Evolutionary conservation across 352 stramenopile species (phyloP).

Genomic region (Globisporangium perplexum): DNA sequence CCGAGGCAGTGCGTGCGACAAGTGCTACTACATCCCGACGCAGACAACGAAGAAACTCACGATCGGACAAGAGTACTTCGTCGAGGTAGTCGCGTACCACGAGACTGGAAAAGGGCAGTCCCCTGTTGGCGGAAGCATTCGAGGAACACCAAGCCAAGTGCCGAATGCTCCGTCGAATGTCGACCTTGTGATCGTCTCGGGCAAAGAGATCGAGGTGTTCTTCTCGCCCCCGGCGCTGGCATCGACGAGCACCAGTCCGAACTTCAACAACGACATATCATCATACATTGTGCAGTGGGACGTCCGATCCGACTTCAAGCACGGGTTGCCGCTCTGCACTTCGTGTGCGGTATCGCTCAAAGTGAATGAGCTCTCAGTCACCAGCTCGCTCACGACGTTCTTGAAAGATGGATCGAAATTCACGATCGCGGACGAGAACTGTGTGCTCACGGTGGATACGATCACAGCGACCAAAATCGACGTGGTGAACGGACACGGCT

Average conservation of each 20-base stretch:
- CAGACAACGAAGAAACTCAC: conserved; percentile 49
- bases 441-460: conserved; percentile 30
- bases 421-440: conserved; percentile 47
- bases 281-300: conserved; percentile 91
- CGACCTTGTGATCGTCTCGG: conserved; percentile 82
- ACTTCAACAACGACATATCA: conserved; percentile 82
- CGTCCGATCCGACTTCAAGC: conserved; percentile 52
- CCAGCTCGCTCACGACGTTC: conserved; percentile 22
- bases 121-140: conserved; percentile 21
- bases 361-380: conserved; percentile 28
- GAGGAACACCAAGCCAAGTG: conserved; percentile 73
- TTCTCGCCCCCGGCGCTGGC: conserved; percentile 76
- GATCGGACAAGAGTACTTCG: conserved; percentile 69
- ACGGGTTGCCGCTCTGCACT: conserved; percentile 43
- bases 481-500: conserved; percentile 28
- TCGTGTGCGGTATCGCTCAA: conserved; percentile 41
- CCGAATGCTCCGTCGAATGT: conserved; percentile 87
- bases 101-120: conserved; percentile 54
- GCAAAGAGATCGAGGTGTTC: conserved; percentile 83
- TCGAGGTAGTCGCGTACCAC: conserved; percentile 78
- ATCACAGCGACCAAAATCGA: conserved; percentile 17
- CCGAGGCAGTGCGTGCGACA: conserved; percentile 33
- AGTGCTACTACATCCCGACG: conserved; percentile 66
- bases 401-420: conserved; percentile 32
- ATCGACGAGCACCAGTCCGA: conserved; percentile 44